Conservation (phyloP, 2,329 filamentous ascomycete genomes). For the Pleurostoma richardsiae region DNA sequence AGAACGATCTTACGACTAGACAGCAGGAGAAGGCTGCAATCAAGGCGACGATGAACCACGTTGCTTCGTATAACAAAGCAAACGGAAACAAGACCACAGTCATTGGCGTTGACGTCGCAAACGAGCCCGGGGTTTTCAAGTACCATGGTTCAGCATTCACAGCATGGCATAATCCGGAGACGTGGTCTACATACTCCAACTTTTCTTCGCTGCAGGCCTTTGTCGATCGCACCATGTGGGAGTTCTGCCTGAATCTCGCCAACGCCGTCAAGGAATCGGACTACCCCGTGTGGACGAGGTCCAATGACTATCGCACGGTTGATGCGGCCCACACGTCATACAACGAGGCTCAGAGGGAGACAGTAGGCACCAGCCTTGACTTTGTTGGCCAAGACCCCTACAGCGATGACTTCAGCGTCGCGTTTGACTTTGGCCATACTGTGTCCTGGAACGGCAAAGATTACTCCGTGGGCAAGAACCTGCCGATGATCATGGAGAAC, state of each 20-base stretch:
- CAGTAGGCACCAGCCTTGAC: conserved; percentile 3
- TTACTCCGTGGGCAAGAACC: background rate
- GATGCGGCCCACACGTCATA: background rate
- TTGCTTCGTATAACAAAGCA: background rate
- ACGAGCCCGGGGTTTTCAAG: background rate
- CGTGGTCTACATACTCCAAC: conserved; percentile 1
- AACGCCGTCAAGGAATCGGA: conserved; percentile 6
- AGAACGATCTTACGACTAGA: conserved; percentile 2
- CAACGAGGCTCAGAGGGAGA: conserved; percentile 1
- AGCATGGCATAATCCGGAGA: conserved; percentile 4
- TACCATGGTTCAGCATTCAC: background rate
- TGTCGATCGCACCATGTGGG: conserved; percentile 3
- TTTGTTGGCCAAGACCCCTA: conserved; percentile 4
- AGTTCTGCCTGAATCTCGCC: conserved; percentile 3
- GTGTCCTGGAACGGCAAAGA: background rate
- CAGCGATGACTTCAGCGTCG: background rate
- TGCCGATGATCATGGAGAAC: background rate
- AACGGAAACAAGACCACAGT: background rate
- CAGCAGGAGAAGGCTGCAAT: conserved; percentile 3
- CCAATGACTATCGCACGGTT: conserved; percentile 1
- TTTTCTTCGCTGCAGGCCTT: conserved; percentile 2
- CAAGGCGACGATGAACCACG: conserved; percentile 4
- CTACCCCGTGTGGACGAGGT: conserved; percentile 4
- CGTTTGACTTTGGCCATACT: conserved; percentile 1
- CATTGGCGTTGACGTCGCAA: background rate